Evolutionary conservation across 2,329 filamentous ascomycete genomes (phyloP).

Genomic region (Orbilia javanica): DNA sequence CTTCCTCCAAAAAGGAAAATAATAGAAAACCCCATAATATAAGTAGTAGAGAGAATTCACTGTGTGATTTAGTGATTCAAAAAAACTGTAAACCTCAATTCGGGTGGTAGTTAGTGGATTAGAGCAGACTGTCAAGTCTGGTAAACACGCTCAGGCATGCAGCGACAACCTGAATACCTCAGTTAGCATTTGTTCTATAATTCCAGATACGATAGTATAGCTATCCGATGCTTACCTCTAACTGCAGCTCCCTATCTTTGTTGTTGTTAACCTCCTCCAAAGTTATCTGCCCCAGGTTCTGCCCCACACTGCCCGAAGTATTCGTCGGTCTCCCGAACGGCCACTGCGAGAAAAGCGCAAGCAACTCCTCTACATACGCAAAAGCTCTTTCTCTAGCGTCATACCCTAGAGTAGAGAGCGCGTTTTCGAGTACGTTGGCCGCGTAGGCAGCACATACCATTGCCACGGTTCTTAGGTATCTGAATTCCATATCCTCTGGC

Average conservation of each 20-base stretch:
- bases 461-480: slow-evolving; percentile 88
- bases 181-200: neutral
- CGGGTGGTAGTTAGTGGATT: slow-evolving; percentile 60
- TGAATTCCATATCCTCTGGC: slow-evolving; percentile 92
- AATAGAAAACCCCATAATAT: neutral
- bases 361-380: slow-evolving; percentile 93
- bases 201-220: too few relatives aligned
- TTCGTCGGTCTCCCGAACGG: slow-evolving; percentile 86
- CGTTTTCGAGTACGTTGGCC: slow-evolving; percentile 97
- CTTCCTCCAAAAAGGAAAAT: slow-evolving; percentile 24
- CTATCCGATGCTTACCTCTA: slow-evolving; percentile 78
- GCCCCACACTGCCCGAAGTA: slow-evolving; percentile 83
- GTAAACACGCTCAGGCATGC: slow-evolving; percentile 98
- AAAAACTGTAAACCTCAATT: too few relatives aligned
- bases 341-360: slow-evolving; percentile 97
- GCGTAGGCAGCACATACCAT: slow-evolving; percentile 99
- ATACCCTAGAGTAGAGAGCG: slow-evolving; percentile 91
- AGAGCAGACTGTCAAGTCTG: slow-evolving; percentile 93
- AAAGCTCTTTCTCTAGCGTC: slow-evolving; percentile 95
- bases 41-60: slow-evolving; percentile 1
- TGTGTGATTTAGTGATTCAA: neutral
- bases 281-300: slow-evolving; percentile 89
- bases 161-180: slow-evolving; percentile 76
- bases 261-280: slow-evolving; percentile 85
- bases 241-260: slow-evolving; percentile 94